These are phyloP conservation scores for Protomyces inouyei DNA, from an alignment of 1,139 yeast species.

Conservation along the genomic window DNA sequence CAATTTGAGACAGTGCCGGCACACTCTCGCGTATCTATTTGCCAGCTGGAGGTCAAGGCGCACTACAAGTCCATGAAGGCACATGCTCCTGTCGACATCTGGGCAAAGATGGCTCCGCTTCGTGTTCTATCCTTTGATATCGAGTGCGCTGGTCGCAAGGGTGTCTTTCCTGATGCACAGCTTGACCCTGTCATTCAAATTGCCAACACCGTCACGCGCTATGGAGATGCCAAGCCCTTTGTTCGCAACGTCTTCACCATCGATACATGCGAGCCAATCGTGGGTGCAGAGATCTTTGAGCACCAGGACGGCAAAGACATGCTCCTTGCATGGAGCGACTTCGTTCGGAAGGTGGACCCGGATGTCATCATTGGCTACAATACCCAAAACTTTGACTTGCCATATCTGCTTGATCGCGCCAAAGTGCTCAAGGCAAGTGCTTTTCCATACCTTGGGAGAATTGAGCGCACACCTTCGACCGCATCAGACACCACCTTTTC, in stretches of 20 bases:
- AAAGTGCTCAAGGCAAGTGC: constrained; percentile 57
- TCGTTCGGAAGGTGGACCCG: constrained; percentile 78
- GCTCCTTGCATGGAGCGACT: constrained; percentile 80
- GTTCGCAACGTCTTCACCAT: constrained; percentile 92
- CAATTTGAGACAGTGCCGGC: constrained; percentile 51
- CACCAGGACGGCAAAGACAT: constrained; percentile 72
- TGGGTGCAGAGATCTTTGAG: constrained; percentile 84
- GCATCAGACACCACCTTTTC: constrained; percentile 77
- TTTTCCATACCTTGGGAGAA: constrained; percentile 85
- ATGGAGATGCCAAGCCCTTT: constrained; percentile 82
- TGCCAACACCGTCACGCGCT: constrained; percentile 83
- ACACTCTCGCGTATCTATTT: constrained; percentile 53
- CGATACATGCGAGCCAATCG: constrained; percentile 83
- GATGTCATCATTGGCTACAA: constrained; percentile 97
- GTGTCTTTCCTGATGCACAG: constrained; percentile 92
- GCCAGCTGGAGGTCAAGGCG: constrained; percentile 78
- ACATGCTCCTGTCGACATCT: constrained; percentile 87
- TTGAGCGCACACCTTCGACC: constrained; percentile 63
- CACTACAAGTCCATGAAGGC: constrained; percentile 64
- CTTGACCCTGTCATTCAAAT: constrained; percentile 94
- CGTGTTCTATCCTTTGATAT: constrained; percentile 92
- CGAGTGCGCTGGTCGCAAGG: constrained; percentile 97
- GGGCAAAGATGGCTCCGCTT: constrained; percentile 89
- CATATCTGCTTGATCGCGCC: constrained; percentile 86
- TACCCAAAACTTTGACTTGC: constrained; percentile 89